Percentiles rank a stretch among this genome's conserved stretches.
Evolutionary conservation across 192 early-diverging fungal genomes (phyloP).

Genomic region (Phlyctochytrium arcticum): DNA sequence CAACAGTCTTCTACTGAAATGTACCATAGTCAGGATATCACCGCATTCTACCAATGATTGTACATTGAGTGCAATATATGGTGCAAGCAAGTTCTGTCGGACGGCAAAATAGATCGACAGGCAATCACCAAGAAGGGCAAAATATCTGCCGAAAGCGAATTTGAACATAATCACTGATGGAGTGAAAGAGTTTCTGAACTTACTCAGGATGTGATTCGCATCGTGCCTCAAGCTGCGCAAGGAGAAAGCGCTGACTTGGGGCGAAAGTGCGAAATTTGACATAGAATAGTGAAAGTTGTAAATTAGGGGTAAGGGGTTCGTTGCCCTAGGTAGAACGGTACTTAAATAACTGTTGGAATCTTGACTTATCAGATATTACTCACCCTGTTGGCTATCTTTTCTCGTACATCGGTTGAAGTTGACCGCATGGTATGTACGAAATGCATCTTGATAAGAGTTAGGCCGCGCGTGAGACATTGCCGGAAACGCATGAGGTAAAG

Average conservation of each 20-base stretch:
- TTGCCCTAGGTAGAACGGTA: neutral
- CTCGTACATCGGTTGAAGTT: conserved; percentile 58
- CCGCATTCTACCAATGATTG: conserved; percentile 39
- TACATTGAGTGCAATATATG: conserved; percentile 62
- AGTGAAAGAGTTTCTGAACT: neutral
- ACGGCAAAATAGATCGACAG: conserved; percentile 69
- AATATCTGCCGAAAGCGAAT: conserved; percentile 40
- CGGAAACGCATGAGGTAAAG: conserved; percentile 90
- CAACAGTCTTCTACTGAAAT: neutral
- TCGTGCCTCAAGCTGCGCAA: conserved; percentile 74
- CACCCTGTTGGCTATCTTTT: conserved; percentile 45
- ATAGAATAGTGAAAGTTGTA: conserved; percentile 60
- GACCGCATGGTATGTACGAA: conserved; percentile 67
- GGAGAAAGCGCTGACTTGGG: conserved; percentile 54
- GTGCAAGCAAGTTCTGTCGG: conserved; percentile 63
- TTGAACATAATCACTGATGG: neutral
- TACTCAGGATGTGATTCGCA: conserved; percentile 67
- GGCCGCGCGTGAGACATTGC: conserved; percentile 90
- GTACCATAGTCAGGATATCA: conserved; percentile 23
- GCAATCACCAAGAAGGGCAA: conserved; percentile 71
- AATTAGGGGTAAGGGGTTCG: conserved; percentile 27
- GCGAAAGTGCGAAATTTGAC: conserved; percentile 77
- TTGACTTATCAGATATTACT: neutral
- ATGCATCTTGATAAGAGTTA: conserved; percentile 91
- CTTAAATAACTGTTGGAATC: neutral